These are phyloP conservation scores for Sphaceloma murrayae DNA, from an alignment of 2,329 filamentous ascomycete species.

Conservation along the genomic window DNA sequence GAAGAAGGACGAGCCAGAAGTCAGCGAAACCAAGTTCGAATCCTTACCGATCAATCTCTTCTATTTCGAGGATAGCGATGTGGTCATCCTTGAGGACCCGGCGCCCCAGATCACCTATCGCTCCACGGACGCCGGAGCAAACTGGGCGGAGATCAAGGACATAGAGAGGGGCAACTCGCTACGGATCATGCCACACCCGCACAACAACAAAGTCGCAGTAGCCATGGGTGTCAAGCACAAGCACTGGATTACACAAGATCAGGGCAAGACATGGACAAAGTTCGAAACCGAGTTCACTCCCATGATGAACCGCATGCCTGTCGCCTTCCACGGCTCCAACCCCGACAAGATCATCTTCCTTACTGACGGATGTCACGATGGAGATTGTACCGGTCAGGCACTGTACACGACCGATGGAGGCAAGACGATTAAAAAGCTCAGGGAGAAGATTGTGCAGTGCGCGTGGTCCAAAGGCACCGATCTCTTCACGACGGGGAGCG, in stretches of 20 bases:
- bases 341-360: conserved; percentile 80
- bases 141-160: conserved; percentile 58
- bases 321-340: conserved; percentile 77
- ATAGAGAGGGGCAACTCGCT: conserved; percentile 54
- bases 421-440: conserved; percentile 54
- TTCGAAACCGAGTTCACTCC: conserved; percentile 57
- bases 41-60: conserved; percentile 59
- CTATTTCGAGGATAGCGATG: conserved; percentile 87
- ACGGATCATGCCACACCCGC: conserved; percentile 65
- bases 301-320: conserved; percentile 45
- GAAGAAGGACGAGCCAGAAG: conserved; percentile 43
- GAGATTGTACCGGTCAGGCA: conserved; percentile 34
- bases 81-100: conserved; percentile 64
- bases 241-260: conserved; percentile 78
- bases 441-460: conserved; percentile 63
- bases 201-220: conserved; percentile 69
- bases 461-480: conserved; percentile 75
- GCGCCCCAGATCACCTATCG: conserved; percentile 58
- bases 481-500: conserved; percentile 60
- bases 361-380: conserved; percentile 30
- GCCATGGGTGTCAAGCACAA: conserved; percentile 55
- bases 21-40: conserved; percentile 57
- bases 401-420: conserved; percentile 84
- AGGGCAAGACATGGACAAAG: conserved; percentile 67
- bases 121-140: conserved; percentile 69